Base-by-base conservation (phyloP, 1,284 basidiomycete species). In the Erythrobasidium hasegawianum region DNA sequence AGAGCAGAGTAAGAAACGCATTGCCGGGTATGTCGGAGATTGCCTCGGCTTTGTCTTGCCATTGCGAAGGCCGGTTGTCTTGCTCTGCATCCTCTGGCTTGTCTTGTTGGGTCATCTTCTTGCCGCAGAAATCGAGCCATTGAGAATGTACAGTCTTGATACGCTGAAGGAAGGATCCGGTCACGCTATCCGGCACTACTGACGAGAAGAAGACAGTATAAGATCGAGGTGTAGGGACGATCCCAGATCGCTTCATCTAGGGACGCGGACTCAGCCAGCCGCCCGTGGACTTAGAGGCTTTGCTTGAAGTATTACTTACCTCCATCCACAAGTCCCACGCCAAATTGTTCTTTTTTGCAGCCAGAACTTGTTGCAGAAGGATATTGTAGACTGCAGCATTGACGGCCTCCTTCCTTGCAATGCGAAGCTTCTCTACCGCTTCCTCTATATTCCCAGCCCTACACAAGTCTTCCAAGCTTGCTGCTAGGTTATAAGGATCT, bases 191-290 rank as follows among this genome's bases (percentile, higher is more conserved):
- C 13, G 54, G 20, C 2, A 20, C 38, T 8, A 58, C 14, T 29
- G 45, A 50, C n/a, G 62, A 57, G 38, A 65, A 65, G 56, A 57
- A 65, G 56, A 45, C 39, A 16, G 62, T 65, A 26, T 65, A 65
- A 1, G 62, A 57, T 33, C 33, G 56, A 11, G 62, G 62, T 7
- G 62, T 57, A 13, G 62, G 62, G 2, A 58, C 49, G 4, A 65
- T 27, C 3, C 62, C 62, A 2, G 24, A 38, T 20, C 56, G 41
- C 41, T 65, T 65, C 62, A 65, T 65, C 62, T 65, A n/a, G 13
- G 2, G 5, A n/a, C 26, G 41, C 26, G 29, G 52, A 29, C 11
- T 41, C 40, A 41, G 29, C n/a, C 24, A 22, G 26, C 40, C 2
- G 3, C 45, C 40, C 40, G 11, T 41, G 40, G 10, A 41, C 10